phyloP scores from a whole-genome alignment of 176 grass and related monocot species.

The Chrysopogon serrulatus region DNA sequence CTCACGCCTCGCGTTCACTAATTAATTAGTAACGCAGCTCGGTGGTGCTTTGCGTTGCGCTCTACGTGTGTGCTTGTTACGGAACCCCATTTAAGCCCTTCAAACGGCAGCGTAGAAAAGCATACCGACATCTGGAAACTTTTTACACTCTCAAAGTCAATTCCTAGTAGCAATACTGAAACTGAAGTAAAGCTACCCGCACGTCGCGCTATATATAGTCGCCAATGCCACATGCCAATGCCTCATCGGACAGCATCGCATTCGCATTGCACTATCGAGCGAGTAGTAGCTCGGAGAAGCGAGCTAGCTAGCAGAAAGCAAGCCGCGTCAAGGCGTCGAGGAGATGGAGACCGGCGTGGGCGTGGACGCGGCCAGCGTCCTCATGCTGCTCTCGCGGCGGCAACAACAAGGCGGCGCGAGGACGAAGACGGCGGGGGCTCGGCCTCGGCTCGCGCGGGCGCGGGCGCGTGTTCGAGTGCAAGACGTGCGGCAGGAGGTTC shows the following conservation, averaged over 20 bases:
- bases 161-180: neutral
- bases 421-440: neutral
- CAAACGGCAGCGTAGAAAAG: conserved; percentile 8
- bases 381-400: conserved; percentile 35
- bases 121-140: conserved; percentile 23
- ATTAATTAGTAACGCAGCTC: neutral
- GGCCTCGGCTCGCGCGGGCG: neutral
- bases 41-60: neutral
- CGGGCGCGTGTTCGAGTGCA: conserved; percentile 63
- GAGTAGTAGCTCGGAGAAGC: neutral
- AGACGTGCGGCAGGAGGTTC: conserved; percentile 59
- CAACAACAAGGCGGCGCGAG: neutral
- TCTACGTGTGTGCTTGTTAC: neutral
- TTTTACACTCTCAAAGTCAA: neutral
- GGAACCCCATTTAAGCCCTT: neutral
- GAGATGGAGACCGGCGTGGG: conserved; percentile 16
- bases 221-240: neutral
- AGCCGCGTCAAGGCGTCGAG: neutral
- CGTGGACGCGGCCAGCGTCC: conserved; percentile 24
- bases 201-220: conserved; percentile 4
- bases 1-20: neutral
- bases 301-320: neutral
- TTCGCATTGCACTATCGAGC: neutral
- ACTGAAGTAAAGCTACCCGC: neutral
- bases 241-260: neutral